Evolutionary conservation across 345 rosid species (phyloP).

Genomic region (Syzygium aromaticum): DNA sequence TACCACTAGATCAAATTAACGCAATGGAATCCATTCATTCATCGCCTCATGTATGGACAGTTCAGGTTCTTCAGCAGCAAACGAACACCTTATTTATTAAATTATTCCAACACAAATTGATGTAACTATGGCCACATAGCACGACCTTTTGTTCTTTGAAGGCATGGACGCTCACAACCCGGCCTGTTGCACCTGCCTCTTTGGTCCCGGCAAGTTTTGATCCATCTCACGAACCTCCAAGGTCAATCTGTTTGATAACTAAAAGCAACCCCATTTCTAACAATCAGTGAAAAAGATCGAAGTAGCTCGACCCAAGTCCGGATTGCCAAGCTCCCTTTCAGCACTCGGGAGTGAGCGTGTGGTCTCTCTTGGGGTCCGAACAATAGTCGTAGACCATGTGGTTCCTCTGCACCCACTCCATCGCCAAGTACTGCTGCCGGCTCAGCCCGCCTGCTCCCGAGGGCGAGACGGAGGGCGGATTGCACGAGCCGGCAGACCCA

Average conservation of each 20-base stretch:
- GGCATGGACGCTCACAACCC: slow-evolving; percentile 34
- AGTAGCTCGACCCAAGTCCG: background rate
- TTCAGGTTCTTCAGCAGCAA: background rate
- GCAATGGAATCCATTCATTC: fast-evolving
- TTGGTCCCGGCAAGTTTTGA: slow-evolving; percentile 11
- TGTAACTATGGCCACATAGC: no score
- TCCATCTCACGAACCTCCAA: slow-evolving; percentile 34
- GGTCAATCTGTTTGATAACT: background rate
- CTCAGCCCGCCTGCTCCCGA: slow-evolving; percentile 32
- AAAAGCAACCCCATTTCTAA: background rate
- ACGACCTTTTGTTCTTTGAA: slow-evolving; percentile 5
- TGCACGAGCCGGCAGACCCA: slow-evolving; percentile 27
- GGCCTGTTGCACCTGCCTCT: slow-evolving; percentile 13
- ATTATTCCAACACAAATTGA: background rate
- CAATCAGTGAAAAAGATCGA: background rate
- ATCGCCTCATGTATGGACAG: background rate
- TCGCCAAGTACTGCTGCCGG: slow-evolving; percentile 45
- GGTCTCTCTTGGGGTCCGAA: slow-evolving; percentile 70
- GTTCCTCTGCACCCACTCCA: slow-evolving; percentile 73
- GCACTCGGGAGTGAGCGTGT: slow-evolving; percentile 74
- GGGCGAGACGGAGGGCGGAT: slow-evolving; percentile 38
- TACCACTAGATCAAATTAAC: background rate
- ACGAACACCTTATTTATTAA: background rate
- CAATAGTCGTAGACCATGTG: slow-evolving; percentile 78
- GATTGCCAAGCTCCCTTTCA: background rate